Conservation (phyloP, 1,284 basidiomycete genomes). For the Omphalotus olearius region DNA sequence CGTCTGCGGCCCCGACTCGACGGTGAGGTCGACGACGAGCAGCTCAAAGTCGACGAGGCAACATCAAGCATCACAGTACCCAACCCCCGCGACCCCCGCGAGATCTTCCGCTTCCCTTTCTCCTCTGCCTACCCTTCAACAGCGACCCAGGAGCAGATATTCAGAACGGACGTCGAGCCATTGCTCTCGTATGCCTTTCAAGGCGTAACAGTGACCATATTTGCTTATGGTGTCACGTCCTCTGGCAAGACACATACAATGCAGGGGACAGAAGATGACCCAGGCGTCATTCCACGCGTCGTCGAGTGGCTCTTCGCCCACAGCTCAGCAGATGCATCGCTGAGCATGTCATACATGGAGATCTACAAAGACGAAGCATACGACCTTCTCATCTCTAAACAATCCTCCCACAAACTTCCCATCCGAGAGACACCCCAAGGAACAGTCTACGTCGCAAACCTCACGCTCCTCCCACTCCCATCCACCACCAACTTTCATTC, state of each 20-base stretch:
- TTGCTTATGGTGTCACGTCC: conserved; percentile 80
- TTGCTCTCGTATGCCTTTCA: conserved; percentile 65
- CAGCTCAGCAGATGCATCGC: background rate
- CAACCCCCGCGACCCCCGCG: conserved; percentile 60
- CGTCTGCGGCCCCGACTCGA: conserved; percentile 60
- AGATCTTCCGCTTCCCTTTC: conserved; percentile 71
- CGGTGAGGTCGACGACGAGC: conserved; percentile 58
- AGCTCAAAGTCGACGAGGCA: conserved; percentile 39
- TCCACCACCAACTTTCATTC: background rate
- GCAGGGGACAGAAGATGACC: conserved; percentile 65
- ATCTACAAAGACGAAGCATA: conserved; percentile 86
- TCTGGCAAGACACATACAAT: conserved; percentile 85
- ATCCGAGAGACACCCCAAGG: conserved; percentile 47
- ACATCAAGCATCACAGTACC: conserved; percentile 43
- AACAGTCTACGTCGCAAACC: background rate
- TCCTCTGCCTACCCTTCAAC: background rate
- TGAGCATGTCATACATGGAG: conserved; percentile 70
- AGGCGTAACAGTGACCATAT: conserved; percentile 77
- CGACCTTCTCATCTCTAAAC: conserved; percentile 66
- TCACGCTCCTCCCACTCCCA: background rate
- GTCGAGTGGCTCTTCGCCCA: background rate
- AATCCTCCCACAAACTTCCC: conserved; percentile 60
- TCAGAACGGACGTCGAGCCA: conserved; percentile 63
- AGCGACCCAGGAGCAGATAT: conserved; percentile 59
- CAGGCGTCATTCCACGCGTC: conserved; percentile 75